Base-by-base conservation (phyloP, 495 filamentous ascomycete genomes). In the Amorphotheca resinae region DNA sequence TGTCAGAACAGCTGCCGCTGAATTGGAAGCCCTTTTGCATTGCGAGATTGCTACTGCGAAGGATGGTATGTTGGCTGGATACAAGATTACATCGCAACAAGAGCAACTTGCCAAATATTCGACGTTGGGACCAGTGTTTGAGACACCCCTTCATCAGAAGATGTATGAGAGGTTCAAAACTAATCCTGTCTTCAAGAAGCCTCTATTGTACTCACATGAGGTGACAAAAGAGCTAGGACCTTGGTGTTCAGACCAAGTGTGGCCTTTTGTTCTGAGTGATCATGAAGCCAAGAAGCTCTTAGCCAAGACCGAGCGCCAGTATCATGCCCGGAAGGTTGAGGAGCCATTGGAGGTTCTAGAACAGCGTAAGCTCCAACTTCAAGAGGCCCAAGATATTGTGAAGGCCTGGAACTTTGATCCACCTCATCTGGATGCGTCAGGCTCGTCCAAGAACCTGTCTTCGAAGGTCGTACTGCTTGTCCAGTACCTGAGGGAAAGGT, bases 221-320 rank as follows among this genome's bases (percentile, higher is more conserved):
- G 76, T 78, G 15, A 73, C 68, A 22, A 67, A 79, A 11, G 74
- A 93, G 48, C 64, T 96, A 9, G 87, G 91, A 5, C 59, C 66
- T 18, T 99, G 91, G 91, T 84, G 80, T 49, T 73, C 86, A n/a
- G 89, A 99, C 57, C 64, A 73, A 20, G 72, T 82, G 32, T 95
- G 89, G 86, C 60, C 64, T 18, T 71, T 81, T 36, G 76, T 76
- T n/a, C 63, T 95, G 6, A 64, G 64, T 0, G 78, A 85, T 20
- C 71, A 77, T 4, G 71, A 85, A 42, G 52, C 72, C 0, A 67
- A 69, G 4, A 85, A 77, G 48, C 56, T 87, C 6, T 73, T 82
- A 42, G 61, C 70, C 42, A 64, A 67, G 50, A 63, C 70, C 38
- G 64, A 80, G 46, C 60, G 69, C 30, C 54, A 60, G 30, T 58